phyloP scores from a whole-genome alignment of 768 basidiomycete species.

The Lentinula raphanica region DNA sequence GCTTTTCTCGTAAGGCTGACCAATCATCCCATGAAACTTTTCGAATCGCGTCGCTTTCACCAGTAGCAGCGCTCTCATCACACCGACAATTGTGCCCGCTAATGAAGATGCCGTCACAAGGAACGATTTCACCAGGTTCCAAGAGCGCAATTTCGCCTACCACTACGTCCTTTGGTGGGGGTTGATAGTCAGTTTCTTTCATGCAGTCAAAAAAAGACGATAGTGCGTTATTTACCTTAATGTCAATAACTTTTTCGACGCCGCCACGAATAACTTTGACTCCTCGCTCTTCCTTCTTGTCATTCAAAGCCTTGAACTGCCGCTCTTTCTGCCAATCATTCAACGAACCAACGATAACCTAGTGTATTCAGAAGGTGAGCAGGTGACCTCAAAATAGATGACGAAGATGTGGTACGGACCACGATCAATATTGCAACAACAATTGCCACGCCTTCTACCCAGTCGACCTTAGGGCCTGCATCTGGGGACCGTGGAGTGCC shows the following conservation, averaged over 20 bases:
- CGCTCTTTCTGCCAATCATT: slow-evolving; percentile 99
- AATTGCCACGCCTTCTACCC: slow-evolving; percentile 93
- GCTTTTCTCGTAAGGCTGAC: slow-evolving; percentile 41
- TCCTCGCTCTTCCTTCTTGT: slow-evolving; percentile 90
- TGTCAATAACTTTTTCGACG: slow-evolving; percentile 65
- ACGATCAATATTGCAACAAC: slow-evolving; percentile 73
- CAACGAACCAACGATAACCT: slow-evolving; percentile 87
- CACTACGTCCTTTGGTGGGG: slow-evolving; percentile 64
- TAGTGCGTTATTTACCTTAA: slow-evolving; percentile 52
- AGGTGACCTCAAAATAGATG: not conserved
- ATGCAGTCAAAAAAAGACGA: slow-evolving; percentile 6
- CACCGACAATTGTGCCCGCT: slow-evolving; percentile 90
- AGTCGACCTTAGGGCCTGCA: slow-evolving; percentile 79
- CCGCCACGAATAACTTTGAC: slow-evolving; percentile 80
- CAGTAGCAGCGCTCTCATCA: slow-evolving; percentile 95
- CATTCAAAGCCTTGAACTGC: slow-evolving; percentile 89
- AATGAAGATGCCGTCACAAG: slow-evolving; percentile 94
- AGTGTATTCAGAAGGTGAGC: not conserved
- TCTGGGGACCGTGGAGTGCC: slow-evolving; percentile 37
- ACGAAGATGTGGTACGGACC: slow-evolving; percentile 38
- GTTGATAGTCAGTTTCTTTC: slow-evolving; percentile 13
- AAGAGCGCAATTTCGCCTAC: slow-evolving; percentile 91
- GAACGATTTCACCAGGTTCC: slow-evolving; percentile 94
- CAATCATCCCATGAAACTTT: slow-evolving; percentile 80
- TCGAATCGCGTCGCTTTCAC: slow-evolving; percentile 93